A percentile compares a stretch with the other conserved stretches of the same genome.
Conservation (phyloP, 1,284 basidiomycete species). For the Trametes polyzona region DNA sequence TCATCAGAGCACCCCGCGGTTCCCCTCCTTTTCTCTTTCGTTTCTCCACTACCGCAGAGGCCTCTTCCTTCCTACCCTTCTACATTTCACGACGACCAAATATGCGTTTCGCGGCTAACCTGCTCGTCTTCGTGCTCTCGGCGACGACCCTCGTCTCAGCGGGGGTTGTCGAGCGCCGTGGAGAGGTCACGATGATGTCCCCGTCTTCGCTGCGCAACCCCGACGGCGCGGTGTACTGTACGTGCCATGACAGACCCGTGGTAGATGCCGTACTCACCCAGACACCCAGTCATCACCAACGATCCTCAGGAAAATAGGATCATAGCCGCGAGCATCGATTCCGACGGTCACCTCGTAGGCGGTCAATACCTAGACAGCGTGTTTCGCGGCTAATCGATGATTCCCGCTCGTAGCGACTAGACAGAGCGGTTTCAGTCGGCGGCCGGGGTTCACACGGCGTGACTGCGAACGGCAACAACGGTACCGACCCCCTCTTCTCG, state of each 20-base stretch:
- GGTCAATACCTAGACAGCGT: too few species aligned
- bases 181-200: conserved; percentile 16
- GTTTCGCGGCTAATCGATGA: background rate
- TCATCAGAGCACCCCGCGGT: background rate
- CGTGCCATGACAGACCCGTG: background rate
- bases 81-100: background rate
- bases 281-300: conserved; percentile 26
- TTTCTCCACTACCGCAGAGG: background rate
- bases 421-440: conserved; percentile 37
- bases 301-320: conserved; percentile 29
- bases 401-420: conserved; percentile 17
- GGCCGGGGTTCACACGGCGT: conserved; percentile 47
- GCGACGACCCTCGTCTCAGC: conserved; percentile 12
- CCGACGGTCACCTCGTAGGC: conserved; percentile 25
- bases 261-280: background rate
- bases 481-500: conserved; percentile 50
- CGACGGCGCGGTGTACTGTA: conserved; percentile 22
- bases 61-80: background rate
- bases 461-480: conserved; percentile 28
- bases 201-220: conserved; percentile 9
- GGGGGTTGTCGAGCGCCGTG: conserved; percentile 5
- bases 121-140: conserved; percentile 9
- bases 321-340: conserved; percentile 22
- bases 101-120: conserved; percentile 5
- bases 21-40: background rate